Percentiles rank a stretch among this genome's conserved stretches.
Conservation (phyloP, 768 basidiomycete genomes). For the Inosperma sp. region DNA sequence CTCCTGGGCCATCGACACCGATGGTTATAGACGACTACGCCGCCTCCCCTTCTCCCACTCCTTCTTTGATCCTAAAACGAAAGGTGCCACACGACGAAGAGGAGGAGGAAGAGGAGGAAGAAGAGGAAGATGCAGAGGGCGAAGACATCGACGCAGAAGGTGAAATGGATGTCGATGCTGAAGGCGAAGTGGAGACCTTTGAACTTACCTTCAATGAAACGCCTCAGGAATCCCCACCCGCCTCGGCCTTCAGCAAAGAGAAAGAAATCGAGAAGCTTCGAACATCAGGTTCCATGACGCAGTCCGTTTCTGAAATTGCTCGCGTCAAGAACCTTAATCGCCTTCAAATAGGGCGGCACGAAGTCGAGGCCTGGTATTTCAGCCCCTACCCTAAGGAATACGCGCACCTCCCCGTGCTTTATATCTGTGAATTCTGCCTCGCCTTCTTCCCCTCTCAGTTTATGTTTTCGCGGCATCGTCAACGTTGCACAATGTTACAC, state of each 20-base stretch:
- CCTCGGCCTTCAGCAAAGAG: constrained; percentile 84
- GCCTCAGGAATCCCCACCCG: constrained; percentile 47
- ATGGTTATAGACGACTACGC: constrained; percentile 37
- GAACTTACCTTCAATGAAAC: constrained; percentile 55
- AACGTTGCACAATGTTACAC: constrained; percentile 84
- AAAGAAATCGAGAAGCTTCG: constrained; percentile 98
- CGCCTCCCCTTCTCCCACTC: constrained; percentile 55
- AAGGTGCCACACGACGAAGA: constrained; percentile 65
- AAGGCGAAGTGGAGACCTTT: constrained; percentile 67
- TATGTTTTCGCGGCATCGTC: constrained; percentile 89
- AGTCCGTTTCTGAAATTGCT: constrained; percentile 95
- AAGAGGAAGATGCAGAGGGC: constrained; percentile 54
- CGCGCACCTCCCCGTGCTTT: constrained; percentile 90
- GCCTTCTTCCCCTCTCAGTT: constrained; percentile 87
- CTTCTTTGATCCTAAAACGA: constrained; percentile 55
- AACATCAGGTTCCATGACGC: constrained; percentile 98
- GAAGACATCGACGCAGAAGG: constrained; percentile 60
- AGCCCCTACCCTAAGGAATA: constrained; percentile 98
- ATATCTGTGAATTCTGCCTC: constrained; percentile 98
- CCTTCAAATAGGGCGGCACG: constrained; percentile 92
- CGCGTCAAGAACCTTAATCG: constrained; percentile 98
- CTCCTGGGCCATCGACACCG: constrained; percentile 56
- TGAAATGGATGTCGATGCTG: constrained; percentile 72
- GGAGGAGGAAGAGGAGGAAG: constrained; percentile 59
- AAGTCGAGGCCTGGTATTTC: constrained; percentile 99